These are phyloP conservation scores for Amanita pallidorosea DNA, from an alignment of 768 basidiomycete genomes.

Conservation along the genomic window DNA sequence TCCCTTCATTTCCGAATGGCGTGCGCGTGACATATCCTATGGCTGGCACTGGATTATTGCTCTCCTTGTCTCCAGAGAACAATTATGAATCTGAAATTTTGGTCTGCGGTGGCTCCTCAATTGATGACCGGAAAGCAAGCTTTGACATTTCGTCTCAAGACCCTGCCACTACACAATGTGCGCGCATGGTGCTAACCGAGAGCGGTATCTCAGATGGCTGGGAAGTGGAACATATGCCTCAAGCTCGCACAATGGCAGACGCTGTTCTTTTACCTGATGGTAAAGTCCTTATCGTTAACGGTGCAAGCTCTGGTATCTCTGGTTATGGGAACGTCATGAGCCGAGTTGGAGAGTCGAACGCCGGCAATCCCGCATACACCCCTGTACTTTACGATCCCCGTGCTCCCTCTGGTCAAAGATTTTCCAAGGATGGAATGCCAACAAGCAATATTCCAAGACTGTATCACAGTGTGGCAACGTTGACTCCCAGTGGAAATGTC, in stretches of 20 bases:
- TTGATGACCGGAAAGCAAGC: conserved; percentile 49
- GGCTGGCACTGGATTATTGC: conserved; percentile 63
- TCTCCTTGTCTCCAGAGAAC: conserved; percentile 56
- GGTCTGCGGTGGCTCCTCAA: conserved; percentile 65
- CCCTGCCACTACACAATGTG: conserved; percentile 63
- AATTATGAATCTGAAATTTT: conserved; percentile 60
- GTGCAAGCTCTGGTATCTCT: conserved; percentile 61
- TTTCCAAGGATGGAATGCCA: conserved; percentile 46
- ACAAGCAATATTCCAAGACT: conserved; percentile 60
- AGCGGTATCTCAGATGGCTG: conserved; percentile 59
- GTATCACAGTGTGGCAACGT: conserved; percentile 78
- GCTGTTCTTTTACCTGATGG: conserved; percentile 77
- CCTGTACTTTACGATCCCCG: conserved; percentile 62
- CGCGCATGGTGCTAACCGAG: conserved; percentile 54
- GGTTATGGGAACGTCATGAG: conserved; percentile 67
- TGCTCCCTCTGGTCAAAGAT: conserved; percentile 44
- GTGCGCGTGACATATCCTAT: conserved; percentile 80
- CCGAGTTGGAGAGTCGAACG: conserved; percentile 70
- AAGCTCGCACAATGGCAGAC: conserved; percentile 68
- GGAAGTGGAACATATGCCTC: conserved; percentile 67
- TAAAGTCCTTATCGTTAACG: conserved; percentile 65
- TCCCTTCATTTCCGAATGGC: conserved; percentile 65
- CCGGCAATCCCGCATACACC: conserved; percentile 56
- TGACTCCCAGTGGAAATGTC: conserved; percentile 60
- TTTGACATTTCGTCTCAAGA: conserved; percentile 64